Conservation (phyloP, 805 yeast species). For the Phaffomyces antillensis region DNA sequence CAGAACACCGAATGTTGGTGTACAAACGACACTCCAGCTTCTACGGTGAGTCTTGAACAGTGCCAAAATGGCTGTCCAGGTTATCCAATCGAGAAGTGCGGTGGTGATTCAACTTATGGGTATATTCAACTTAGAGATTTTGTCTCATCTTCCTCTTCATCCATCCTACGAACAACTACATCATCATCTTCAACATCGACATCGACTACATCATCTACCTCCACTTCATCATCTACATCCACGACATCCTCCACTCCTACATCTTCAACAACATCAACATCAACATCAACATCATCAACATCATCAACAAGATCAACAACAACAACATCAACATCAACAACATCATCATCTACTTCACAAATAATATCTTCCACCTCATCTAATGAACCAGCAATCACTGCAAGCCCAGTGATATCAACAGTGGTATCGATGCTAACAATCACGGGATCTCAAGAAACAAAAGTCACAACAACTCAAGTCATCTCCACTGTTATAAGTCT, state of each 20-base stretch:
- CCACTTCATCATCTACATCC: constrained; percentile 13
- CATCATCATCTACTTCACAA: neutral
- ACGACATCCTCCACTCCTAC: constrained; percentile 2
- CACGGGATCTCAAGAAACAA: constrained; percentile 26
- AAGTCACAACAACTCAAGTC: constrained; percentile 20
- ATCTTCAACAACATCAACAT: constrained; percentile 2
- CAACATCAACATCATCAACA: constrained; percentile 8
- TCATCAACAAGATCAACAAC: constrained; percentile 9
- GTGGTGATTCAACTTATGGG: constrained; percentile 43
- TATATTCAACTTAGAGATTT: constrained; percentile 38
- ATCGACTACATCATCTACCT: constrained; percentile 1
- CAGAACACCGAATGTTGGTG: constrained; percentile 56
- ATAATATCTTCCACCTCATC: constrained; percentile 1
- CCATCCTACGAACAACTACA: constrained; percentile 16
- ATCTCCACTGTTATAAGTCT: constrained; percentile 18
- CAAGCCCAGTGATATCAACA: constrained; percentile 18
- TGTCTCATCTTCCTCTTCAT: constrained; percentile 4
- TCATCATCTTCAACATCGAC: constrained; percentile 17
- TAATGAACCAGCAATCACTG: constrained; percentile 7
- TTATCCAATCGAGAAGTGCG: constrained; percentile 36
- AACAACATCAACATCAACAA: constrained; percentile 14
- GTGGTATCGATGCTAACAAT: constrained; percentile 30
- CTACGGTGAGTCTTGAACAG: constrained; percentile 26
- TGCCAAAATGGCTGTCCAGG: constrained; percentile 40
- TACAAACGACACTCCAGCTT: constrained; percentile 42